Percentiles rank a stretch among this genome's conserved stretches.
These are phyloP conservation scores for Trichoderma brevicompactum DNA, from an alignment of 2,329 filamentous ascomycete species.

Conservation along the genomic window DNA sequence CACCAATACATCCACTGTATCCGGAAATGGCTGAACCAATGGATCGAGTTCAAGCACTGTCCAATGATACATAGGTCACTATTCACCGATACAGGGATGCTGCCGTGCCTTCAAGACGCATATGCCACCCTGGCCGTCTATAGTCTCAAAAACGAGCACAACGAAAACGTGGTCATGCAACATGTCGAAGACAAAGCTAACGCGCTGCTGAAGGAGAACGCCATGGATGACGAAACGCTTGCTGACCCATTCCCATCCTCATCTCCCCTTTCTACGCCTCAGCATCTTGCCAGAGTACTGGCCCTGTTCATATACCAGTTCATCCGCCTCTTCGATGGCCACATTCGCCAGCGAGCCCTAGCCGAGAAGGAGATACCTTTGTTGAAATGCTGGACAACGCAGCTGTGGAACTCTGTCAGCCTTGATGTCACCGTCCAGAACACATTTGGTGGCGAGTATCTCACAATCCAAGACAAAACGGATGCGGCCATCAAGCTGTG, in stretches of 20 bases:
- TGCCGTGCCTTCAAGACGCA: slow-evolving; percentile 37
- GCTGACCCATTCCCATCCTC: not conserved
- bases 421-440: slow-evolving; percentile 30
- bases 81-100: slow-evolving; percentile 35
- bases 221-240: not conserved
- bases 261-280: slow-evolving; percentile 1
- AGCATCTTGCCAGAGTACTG: slow-evolving; percentile 34
- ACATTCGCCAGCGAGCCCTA: slow-evolving; percentile 33
- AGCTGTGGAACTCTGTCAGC: slow-evolving; percentile 32
- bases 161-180: slow-evolving; percentile 35
- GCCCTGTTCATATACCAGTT: slow-evolving; percentile 34
- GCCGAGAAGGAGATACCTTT: slow-evolving; percentile 32
- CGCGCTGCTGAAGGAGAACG: slow-evolving; percentile 23
- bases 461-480: not conserved
- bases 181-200: slow-evolving; percentile 35
- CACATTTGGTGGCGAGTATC: slow-evolving; percentile 24
- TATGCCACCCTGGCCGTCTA: slow-evolving; percentile 38
- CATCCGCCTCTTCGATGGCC: slow-evolving; percentile 36
- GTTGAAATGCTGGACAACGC: slow-evolving; percentile 29
- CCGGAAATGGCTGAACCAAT: slow-evolving; percentile 35
- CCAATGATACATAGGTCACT: slow-evolving; percentile 39
- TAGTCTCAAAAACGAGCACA: slow-evolving; percentile 35
- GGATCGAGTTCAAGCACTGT: slow-evolving; percentile 35
- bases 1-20: slow-evolving; percentile 38
- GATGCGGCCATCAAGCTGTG: slow-evolving; percentile 27